Conservation (phyloP, 768 basidiomycete species). For the Gautieria morchelliformis region DNA sequence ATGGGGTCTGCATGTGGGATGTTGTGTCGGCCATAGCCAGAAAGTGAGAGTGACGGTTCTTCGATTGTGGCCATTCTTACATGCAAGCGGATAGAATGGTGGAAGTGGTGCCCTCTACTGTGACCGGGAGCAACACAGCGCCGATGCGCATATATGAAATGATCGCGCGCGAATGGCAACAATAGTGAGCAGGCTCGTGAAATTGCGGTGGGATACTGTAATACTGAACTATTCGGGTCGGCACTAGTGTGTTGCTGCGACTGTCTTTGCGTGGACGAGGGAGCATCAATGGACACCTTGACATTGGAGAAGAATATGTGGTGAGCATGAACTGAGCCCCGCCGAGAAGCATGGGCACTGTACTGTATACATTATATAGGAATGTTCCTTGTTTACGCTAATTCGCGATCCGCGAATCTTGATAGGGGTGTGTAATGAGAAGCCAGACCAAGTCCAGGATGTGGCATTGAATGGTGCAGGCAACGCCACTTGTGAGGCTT, state of each 20-base stretch:
- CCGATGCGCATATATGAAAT: neutral
- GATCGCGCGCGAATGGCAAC: neutral
- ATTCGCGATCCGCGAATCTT: no score
- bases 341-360: neutral
- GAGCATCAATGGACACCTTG: neutral
- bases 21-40: neutral
- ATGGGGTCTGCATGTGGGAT: neutral
- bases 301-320: neutral
- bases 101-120: neutral
- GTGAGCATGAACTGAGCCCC: neutral
- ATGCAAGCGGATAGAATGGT: neutral
- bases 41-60: neutral
- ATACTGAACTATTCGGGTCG: no score
- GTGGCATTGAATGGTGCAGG: no score
- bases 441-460: no score
- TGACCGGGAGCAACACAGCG: neutral
- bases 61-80: neutral
- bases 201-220: no score
- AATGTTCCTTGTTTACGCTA: neutral
- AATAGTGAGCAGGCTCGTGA: neutral
- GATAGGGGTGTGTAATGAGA: no score
- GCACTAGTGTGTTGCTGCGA: neutral
- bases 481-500: no score
- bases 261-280: neutral
- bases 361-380: neutral